Evolutionary conservation across 805 yeast genomes (phyloP), one percentile per base, ranked within the genome.

Genomic region (Wickerhamomyces pijperi): DNA sequence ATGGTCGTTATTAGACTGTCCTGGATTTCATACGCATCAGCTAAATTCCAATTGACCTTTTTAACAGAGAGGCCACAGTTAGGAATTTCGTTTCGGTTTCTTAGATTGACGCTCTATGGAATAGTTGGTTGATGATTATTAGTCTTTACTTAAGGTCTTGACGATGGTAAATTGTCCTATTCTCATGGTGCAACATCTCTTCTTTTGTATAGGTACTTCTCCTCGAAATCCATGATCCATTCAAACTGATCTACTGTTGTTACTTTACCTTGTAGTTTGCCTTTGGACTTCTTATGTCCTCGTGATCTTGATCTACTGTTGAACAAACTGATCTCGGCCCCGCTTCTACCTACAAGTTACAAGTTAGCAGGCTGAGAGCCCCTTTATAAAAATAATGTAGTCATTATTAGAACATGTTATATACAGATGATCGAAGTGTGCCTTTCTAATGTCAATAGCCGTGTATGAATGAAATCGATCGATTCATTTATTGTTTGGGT

Each of bases 61-160:
- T 73, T 72, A 77, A 77, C 84, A 77, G 76, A 68, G 67, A 61
- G 69, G 83, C 41, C 77, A 77, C 83, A 78, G 70, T 66, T 31
- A 62, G 66, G 63, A 67, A 72, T 76, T 77, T 73, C 83, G 83
- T 77, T 76, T 76, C 76, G 78, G 82, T 72, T 73, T 68, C 79
- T 77, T 77, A 77, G 82, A 77, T 44, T 38, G 46, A 50, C 42
- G 58, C 58, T 15, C 44, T 54, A 51, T 54, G 58, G 42, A 46
- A 45, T 46, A 44, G 55, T 35, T 37, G 36, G 57, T 17, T 44
- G 51, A 28, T 40, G 35, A 41, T 39, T 44, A 21, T 37, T 32
- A 35, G 45, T 42, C 43, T 32, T 28, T 39, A 38, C 46, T 47
- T 51, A 51, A 50, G 48, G 54, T 42, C 39, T 20, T 23, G 46